Evolutionary conservation across 768 basidiomycete genomes (phyloP), one percentile per base, ranked within the genome.

Genomic region (Baorangia bicolor): DNA sequence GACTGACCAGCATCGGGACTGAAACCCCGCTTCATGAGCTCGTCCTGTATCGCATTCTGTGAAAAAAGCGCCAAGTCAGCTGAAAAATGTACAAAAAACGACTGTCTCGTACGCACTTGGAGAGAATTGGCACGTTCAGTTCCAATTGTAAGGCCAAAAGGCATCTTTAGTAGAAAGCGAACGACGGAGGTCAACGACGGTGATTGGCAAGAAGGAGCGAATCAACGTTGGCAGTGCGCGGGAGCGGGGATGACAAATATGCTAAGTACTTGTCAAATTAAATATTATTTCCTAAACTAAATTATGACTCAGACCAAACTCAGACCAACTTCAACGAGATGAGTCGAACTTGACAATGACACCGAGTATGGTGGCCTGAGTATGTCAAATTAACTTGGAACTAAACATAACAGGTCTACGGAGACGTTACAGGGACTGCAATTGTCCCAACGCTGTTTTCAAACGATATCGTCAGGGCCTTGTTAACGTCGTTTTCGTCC

Each of bases 11-110:
- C 81, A 60, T 92, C 90, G 21, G 81, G 75, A 64, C 85, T 91
- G 67, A 84, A 91, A 10, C 85, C 85, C 64, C 86, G 81, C 71
- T 75, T 84, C 57, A 78, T 84, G 64, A 92, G 86, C 74, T 92
- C 90, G 80, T 87, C 83, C 67, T 90, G 86, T 62, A 92, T 90
- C 53, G 88, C 78, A 80, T 82, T 81, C 88, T 92, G 39, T 46
- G 41, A 55, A 66, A 42, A 62, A 61, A 54, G 39, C 14, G 40
- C 21, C 21, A 35, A 28, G 42, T 64, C 12, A 64, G 47, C 33
- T 31, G 49, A 56, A 64, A 66, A 56, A 46, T 9, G 44, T 11
- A 51, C 64, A 43, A 34, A 46, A 48, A 42, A 53, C 1, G 39
- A 25, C 12, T 5, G 10, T 25, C 3, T 20, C 3, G 35, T 30